These are phyloP conservation scores for Clarkia xantiana DNA, from an alignment of 345 rosid genomes.

Conservation along the genomic window DNA sequence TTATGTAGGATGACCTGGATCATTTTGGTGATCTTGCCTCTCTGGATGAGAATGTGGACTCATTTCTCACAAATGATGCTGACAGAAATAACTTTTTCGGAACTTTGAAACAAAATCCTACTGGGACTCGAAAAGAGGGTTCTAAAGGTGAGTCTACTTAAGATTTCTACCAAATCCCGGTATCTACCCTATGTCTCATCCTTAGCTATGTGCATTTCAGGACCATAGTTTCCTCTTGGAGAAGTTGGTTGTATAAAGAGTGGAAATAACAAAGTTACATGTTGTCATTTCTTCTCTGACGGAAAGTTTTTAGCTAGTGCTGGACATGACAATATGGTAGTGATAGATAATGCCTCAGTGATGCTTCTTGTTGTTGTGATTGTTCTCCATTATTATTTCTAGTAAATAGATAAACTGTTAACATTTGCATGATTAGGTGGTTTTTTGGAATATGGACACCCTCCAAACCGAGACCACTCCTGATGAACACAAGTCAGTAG, in stretches of 20 bases:
- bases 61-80: constrained; percentile 38
- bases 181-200: neutral
- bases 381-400: neutral
- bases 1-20: constrained; percentile 50
- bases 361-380: neutral
- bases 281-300: constrained; percentile 76
- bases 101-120: constrained; percentile 26
- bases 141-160: constrained; percentile 25
- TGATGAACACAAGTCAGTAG: constrained; percentile 42
- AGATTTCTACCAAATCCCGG: neutral
- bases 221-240: constrained; percentile 37
- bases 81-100: constrained; percentile 34
- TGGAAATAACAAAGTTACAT: constrained; percentile 46
- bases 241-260: constrained; percentile 51
- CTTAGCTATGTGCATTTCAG: neutral
- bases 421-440: constrained; percentile 20
- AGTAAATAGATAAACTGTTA: too few relatives aligned
- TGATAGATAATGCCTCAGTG: neutral
- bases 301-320: constrained; percentile 60
- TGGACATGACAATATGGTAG: constrained; percentile 66
- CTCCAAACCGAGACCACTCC: constrained; percentile 31
- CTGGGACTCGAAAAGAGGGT: constrained; percentile 32
- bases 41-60: constrained; percentile 47
- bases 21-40: constrained; percentile 36
- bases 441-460: constrained; percentile 58